Percentiles rank a stretch among this genome's conserved stretches.
Conservation (phyloP, 805 yeast species). For the Saturnispora zaruensis region DNA sequence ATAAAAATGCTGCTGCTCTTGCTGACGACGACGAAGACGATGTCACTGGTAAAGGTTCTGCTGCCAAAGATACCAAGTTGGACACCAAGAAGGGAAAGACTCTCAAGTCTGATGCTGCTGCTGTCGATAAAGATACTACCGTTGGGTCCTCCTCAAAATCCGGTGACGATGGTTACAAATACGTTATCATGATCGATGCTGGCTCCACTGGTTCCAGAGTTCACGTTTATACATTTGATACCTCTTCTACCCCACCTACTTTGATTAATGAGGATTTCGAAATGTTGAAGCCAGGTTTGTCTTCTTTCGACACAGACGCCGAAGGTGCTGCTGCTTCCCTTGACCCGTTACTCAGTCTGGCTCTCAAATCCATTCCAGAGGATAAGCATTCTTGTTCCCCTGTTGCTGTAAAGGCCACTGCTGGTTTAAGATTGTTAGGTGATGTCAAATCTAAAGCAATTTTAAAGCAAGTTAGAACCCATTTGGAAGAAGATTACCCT, state of each 20-base stretch:
- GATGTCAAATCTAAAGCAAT: slow-evolving; percentile 62
- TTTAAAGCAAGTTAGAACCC: slow-evolving; percentile 64
- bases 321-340: slow-evolving; percentile 83
- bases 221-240: slow-evolving; percentile 86
- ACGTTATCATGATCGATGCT: slow-evolving; percentile 92
- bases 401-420: slow-evolving; percentile 95
- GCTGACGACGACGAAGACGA: background rate
- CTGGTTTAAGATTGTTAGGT: slow-evolving; percentile 87
- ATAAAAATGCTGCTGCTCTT: background rate
- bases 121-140: background rate
- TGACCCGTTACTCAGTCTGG: slow-evolving; percentile 71
- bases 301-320: slow-evolving; percentile 73
- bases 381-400: slow-evolving; percentile 76
- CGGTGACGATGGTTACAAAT: slow-evolving; percentile 35
- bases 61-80: background rate
- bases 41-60: background rate
- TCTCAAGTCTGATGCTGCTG: background rate
- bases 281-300: slow-evolving; percentile 89
- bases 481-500: slow-evolving; percentile 75
- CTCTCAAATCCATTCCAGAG: slow-evolving; percentile 70
- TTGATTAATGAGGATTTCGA: slow-evolving; percentile 73
- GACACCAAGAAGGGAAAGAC: background rate
- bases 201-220: slow-evolving; percentile 97
- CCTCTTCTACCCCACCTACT: slow-evolving; percentile 76
- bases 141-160: background rate